These are phyloP conservation scores for Zymoseptoria crescenta DNA, from an alignment of 2,329 filamentous ascomycete genomes.

Conservation along the genomic window DNA sequence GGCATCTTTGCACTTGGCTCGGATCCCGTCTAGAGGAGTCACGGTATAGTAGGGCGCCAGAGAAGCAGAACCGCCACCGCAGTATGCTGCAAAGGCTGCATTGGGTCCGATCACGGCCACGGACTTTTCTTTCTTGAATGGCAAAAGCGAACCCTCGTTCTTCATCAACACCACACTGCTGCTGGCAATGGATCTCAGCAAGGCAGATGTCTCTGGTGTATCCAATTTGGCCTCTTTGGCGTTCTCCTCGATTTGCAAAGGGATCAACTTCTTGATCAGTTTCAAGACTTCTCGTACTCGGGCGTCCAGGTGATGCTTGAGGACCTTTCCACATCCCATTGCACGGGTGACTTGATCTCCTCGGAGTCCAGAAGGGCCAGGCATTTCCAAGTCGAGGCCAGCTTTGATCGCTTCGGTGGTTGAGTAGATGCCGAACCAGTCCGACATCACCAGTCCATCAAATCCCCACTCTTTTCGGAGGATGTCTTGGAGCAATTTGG, in stretches of 20 bases:
- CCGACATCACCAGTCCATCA: conserved; percentile 51
- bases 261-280: conserved; percentile 41
- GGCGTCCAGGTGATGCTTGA: conserved; percentile 40
- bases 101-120: conserved; percentile 70
- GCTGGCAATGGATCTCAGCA: conserved; percentile 23
- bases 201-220: conserved; percentile 25
- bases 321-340: conserved; percentile 21
- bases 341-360: conserved; percentile 25
- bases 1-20: conserved; percentile 16
- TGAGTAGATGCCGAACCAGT: conserved; percentile 70
- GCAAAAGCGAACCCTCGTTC: conserved; percentile 58
- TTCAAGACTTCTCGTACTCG: conserved; percentile 55
- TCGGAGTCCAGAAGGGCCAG: conserved; percentile 57
- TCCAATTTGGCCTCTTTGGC: conserved; percentile 25
- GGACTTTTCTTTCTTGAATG: conserved; percentile 57
- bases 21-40: conserved; percentile 27
- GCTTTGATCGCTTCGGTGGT: conserved; percentile 60
- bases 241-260: conserved; percentile 21
- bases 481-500: conserved; percentile 59
- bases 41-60: conserved; percentile 29
- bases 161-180: conserved; percentile 44
- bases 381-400: conserved; percentile 80
- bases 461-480: conserved; percentile 64
- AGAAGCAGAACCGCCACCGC: conserved; percentile 29
- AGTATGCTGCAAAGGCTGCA: conserved; percentile 56